Evolutionary conservation across 225 moss, liverwort and hornwort species (phyloP).

Genomic region (Asterella californica): DNA sequence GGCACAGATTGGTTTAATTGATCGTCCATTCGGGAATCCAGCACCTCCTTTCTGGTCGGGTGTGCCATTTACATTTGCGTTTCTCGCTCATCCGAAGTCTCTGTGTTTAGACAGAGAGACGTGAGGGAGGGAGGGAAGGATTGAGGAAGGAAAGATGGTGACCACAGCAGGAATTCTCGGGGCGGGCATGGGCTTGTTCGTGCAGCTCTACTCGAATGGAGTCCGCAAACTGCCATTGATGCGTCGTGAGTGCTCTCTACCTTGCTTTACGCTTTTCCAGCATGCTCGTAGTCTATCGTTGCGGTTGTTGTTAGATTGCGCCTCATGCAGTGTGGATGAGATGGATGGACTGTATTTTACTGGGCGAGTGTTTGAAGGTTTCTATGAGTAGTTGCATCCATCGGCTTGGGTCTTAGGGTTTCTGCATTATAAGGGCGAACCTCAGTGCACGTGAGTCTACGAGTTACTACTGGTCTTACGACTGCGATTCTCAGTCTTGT

Average conservation of each 20-base stretch:
- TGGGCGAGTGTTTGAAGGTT: not conserved
- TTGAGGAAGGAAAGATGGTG: slow-evolving; percentile 46
- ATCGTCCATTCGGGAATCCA: not conserved
- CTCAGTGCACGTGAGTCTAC: not conserved
- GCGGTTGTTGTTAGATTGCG: not conserved
- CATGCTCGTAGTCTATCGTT: not conserved
- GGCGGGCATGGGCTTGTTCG: slow-evolving; percentile 67
- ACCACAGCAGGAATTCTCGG: slow-evolving; percentile 66
- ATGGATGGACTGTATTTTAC: not conserved
- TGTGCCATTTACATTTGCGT: not conserved
- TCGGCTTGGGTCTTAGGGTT: not conserved
- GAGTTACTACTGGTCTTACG: not conserved
- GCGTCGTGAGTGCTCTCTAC: slow-evolving; percentile 59
- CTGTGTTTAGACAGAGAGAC: not conserved
- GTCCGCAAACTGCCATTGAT: slow-evolving; percentile 80
- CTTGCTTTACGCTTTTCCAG: not conserved
- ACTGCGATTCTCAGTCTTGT: not conserved
- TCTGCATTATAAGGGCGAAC: not conserved
- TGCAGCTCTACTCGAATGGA: slow-evolving; percentile 77
- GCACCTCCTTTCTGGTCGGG: not conserved
- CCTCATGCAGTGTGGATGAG: not conserved
- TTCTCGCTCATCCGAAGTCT: not conserved
- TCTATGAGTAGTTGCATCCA: not conserved
- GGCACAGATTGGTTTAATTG: not conserved
- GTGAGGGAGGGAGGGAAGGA: slow-evolving; percentile 7